A percentile compares a stretch with the other conserved stretches of the same genome.
phyloP scores from a whole-genome alignment of 768 basidiomycete species.

The Auricularia sp. region DNA sequence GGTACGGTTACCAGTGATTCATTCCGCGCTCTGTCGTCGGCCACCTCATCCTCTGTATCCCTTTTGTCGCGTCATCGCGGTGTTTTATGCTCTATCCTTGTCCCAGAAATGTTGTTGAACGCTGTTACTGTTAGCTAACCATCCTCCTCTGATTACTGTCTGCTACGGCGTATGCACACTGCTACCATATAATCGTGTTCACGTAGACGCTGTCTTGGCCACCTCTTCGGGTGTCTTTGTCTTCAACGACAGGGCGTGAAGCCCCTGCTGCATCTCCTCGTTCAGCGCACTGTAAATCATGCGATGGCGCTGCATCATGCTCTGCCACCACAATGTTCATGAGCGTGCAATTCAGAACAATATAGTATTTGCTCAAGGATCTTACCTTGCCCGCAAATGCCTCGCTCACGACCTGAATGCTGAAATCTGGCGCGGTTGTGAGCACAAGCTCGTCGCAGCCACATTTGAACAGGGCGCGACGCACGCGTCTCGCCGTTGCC shows the following conservation, averaged over 20 bases:
- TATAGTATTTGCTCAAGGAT: conserved; percentile 3
- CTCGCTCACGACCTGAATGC: conserved; percentile 62
- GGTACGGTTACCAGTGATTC: background rate
- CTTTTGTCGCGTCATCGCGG: background rate
- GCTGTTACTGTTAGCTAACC: background rate
- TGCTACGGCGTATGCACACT: background rate
- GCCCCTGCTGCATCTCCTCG: conserved; percentile 57
- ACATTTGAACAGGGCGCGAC: conserved; percentile 24
- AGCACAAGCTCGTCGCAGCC: conserved; percentile 12
- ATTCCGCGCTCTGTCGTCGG: background rate
- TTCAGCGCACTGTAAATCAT: conserved; percentile 65
- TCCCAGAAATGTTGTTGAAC: background rate
- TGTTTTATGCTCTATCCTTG: no score
- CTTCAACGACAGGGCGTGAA: conserved; percentile 70
- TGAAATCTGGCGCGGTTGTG: conserved; percentile 48
- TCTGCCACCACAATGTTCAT: conserved; percentile 29
- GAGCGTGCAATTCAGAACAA: background rate
- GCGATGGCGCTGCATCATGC: conserved; percentile 70
- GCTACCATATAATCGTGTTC: background rate
- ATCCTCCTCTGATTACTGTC: no score
- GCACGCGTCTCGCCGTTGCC: conserved; percentile 74
- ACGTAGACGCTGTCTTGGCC: conserved; percentile 1
- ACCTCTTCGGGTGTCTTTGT: conserved; percentile 58
- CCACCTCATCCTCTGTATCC: background rate
- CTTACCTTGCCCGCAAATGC: conserved; percentile 64